Evolutionary conservation across 345 rosid genomes (phyloP).

Genomic region (Rhizophora mangle): DNA sequence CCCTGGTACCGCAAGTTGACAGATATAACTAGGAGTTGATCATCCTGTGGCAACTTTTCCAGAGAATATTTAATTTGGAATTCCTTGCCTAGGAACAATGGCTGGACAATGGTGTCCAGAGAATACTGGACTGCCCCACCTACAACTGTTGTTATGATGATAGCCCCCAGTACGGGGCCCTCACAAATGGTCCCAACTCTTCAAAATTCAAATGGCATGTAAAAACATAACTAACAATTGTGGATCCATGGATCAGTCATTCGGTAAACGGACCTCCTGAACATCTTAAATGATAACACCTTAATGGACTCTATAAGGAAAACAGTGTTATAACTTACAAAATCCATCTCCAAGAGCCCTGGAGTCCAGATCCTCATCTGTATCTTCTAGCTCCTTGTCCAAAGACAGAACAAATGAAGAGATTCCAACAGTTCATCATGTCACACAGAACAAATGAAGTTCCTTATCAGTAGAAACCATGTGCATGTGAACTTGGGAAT

Average conservation of each 20-base stretch:
- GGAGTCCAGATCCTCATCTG: conserved; percentile 59
- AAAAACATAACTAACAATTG: neutral
- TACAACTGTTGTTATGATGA: neutral
- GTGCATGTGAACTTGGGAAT: no score
- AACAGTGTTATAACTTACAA: conserved; percentile 46
- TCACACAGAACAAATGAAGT: neutral
- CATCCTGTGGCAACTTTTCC: no score
- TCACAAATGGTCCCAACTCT: neutral
- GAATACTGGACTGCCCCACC: neutral
- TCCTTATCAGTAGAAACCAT: neutral
- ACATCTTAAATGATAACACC: neutral
- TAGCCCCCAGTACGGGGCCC: neutral
- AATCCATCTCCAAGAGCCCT: conserved; percentile 65
- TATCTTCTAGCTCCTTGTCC: conserved; percentile 53
- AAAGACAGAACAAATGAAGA: conserved; percentile 30
- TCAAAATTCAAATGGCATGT: neutral
- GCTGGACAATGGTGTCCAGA: neutral
- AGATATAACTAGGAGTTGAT: no score
- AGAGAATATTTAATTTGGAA: no score
- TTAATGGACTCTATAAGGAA: neutral
- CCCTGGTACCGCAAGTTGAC: no score
- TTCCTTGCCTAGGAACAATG: no score
- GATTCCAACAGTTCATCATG: neutral
- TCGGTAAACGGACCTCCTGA: neutral
- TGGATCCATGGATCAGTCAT: neutral